Conservation (phyloP, 352 stramenopile species). For the Globisporangium megalacanthum region DNA sequence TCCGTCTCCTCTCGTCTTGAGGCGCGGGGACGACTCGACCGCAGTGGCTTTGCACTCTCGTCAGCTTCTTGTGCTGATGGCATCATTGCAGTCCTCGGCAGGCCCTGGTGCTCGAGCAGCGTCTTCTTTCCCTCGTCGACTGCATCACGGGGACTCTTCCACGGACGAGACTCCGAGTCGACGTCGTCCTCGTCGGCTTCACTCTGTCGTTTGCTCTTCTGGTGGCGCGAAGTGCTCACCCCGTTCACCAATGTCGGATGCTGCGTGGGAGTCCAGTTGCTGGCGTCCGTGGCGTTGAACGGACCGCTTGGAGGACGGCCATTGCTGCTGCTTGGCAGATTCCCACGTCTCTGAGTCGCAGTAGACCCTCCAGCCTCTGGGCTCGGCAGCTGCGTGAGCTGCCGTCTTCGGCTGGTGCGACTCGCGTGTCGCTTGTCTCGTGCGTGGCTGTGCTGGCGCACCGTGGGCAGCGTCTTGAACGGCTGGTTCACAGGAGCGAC, state of each 20-base stretch:
- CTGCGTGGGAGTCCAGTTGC: background rate
- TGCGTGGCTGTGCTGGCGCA: background rate
- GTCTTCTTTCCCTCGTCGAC: background rate
- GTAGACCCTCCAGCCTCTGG: background rate
- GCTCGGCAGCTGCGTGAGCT: conserved; percentile 3
- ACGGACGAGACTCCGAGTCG: background rate
- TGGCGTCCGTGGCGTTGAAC: background rate
- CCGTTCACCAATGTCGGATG: background rate
- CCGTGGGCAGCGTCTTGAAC: conserved; percentile 4
- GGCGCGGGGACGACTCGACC: background rate
- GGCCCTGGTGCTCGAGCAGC: background rate
- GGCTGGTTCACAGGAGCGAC: conserved; percentile 7
- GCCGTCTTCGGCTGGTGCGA: conserved; percentile 4
- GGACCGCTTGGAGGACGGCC: too few relatives aligned
- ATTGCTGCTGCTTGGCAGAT: too few relatives aligned
- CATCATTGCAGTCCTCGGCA: background rate
- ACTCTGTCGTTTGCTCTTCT: conserved; percentile 11
- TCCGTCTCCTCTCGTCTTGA: background rate
- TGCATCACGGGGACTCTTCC: conserved; percentile 12
- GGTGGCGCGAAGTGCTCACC: background rate
- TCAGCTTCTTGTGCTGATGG: background rate
- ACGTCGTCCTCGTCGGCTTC: background rate
- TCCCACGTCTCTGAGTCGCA: too few relatives aligned
- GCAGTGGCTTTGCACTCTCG: background rate
- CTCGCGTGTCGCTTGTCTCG: background rate